phyloP scores from a whole-genome alignment of 129 eudicot genomes.

The Pittosporum tobira region DNA sequence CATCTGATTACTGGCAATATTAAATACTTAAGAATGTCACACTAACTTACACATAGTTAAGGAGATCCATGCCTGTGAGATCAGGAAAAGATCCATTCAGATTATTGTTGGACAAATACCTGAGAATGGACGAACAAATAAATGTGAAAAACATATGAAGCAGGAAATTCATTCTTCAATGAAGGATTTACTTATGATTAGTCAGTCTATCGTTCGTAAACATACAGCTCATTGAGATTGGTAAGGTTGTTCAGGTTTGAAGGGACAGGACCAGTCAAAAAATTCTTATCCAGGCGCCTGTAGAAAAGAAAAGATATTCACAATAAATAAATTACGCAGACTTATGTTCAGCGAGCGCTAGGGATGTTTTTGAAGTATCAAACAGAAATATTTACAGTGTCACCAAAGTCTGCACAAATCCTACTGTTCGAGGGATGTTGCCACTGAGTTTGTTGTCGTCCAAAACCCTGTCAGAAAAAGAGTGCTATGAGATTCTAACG shows the following conservation, averaged over 20 bases:
- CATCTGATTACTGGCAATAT: no score
- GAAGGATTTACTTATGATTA: background rate
- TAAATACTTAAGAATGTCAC: background rate
- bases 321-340: background rate
- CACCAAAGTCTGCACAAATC: slow-evolving; percentile 44
- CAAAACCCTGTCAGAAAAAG: slow-evolving; percentile 39
- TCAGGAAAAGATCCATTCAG: slow-evolving; percentile 66
- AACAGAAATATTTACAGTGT: slow-evolving; percentile 55
- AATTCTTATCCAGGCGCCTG: slow-evolving; percentile 80
- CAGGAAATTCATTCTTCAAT: no score
- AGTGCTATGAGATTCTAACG: no score
- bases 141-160: slow-evolving; percentile 5
- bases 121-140: slow-evolving; percentile 23
- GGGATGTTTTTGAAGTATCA: background rate
- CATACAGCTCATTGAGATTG: slow-evolving; percentile 61
- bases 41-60: slow-evolving; percentile 67
- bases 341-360: no score
- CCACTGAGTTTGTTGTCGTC: slow-evolving; percentile 66
- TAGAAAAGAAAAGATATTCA: slow-evolving; percentile 1
- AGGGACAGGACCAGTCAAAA: slow-evolving; percentile 54
- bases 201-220: slow-evolving; percentile 3
- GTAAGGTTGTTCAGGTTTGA: slow-evolving; percentile 42
- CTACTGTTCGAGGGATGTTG: slow-evolving; percentile 47
- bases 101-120: slow-evolving; percentile 69
- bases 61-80: slow-evolving; percentile 52